These are phyloP conservation scores for Capronia americana DNA, from an alignment of 2,329 filamentous ascomycete genomes.

Conservation along the genomic window DNA sequence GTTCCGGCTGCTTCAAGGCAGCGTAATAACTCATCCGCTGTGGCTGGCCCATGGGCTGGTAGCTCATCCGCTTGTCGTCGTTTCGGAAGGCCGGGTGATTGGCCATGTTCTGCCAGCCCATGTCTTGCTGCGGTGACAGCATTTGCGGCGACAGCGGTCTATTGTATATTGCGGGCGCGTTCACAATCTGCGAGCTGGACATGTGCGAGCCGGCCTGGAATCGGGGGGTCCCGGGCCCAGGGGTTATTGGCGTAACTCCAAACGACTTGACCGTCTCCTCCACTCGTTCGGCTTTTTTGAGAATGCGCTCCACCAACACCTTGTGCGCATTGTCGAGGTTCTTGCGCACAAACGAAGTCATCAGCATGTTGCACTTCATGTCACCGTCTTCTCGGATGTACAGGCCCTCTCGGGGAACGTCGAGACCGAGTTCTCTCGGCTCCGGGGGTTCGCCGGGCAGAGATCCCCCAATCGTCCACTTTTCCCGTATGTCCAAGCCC, in stretches of 20 bases:
- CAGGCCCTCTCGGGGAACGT: slow-evolving; percentile 70
- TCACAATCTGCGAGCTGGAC: slow-evolving; percentile 33
- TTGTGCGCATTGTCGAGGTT: slow-evolving; percentile 79
- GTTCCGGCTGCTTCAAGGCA: slow-evolving; percentile 20
- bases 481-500: slow-evolving; percentile 77
- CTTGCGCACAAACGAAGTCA: slow-evolving; percentile 79
- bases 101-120: slow-evolving; percentile 32
- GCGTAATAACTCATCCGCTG: slow-evolving; percentile 30
- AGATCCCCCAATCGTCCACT: slow-evolving; percentile 77
- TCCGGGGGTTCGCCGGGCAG: slow-evolving; percentile 72
- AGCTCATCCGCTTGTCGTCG: slow-evolving; percentile 30
- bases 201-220: slow-evolving; percentile 39
- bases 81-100: slow-evolving; percentile 35
- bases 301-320: slow-evolving; percentile 70
- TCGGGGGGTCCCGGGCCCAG: slow-evolving; percentile 20
- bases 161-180: slow-evolving; percentile 16
- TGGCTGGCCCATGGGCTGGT: slow-evolving; percentile 18
- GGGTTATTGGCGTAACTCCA: slow-evolving; percentile 22
- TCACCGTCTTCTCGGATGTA: slow-evolving; percentile 87
- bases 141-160: slow-evolving; percentile 34
- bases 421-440: slow-evolving; percentile 69
- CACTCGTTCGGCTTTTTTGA: slow-evolving; percentile 57
- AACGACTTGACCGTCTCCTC: slow-evolving; percentile 41
- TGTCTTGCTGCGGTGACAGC: slow-evolving; percentile 34
- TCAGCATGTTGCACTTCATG: slow-evolving; percentile 78